A percentile compares a stretch with the other conserved stretches of the same genome.
Evolutionary conservation across 768 basidiomycete genomes (phyloP).

Genomic region (Hericium erinaceus): DNA sequence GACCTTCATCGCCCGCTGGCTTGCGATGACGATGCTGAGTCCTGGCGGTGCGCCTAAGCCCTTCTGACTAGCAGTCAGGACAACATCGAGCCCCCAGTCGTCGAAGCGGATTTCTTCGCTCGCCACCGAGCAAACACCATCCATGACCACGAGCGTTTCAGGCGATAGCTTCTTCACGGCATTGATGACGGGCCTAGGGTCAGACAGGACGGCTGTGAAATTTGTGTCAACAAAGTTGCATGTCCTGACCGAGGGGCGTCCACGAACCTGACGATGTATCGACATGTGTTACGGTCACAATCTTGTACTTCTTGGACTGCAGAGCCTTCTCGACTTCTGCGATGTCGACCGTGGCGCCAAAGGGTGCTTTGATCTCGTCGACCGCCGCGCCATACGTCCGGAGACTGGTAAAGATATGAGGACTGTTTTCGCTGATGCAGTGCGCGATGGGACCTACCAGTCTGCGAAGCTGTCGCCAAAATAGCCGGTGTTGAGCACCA

Average conservation of each 20-base stretch:
- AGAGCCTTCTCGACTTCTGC: constrained; percentile 61
- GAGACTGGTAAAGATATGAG: constrained; percentile 37
- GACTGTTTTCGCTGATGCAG: neutral
- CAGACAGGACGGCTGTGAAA: constrained; percentile 66
- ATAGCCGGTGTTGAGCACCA: constrained; percentile 87
- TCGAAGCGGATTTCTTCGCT: constrained; percentile 95
- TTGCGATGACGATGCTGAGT: constrained; percentile 77
- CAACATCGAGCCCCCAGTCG: constrained; percentile 86
- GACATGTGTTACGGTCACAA: constrained; percentile 91
- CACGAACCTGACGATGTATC: constrained; percentile 76
- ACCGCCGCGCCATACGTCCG: constrained; percentile 85
- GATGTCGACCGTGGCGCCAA: constrained; percentile 66
- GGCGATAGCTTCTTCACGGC: constrained; percentile 72
- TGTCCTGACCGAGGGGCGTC: neutral
- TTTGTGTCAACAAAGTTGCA: neutral
- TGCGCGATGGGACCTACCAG: constrained; percentile 42
- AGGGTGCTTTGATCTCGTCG: constrained; percentile 69
- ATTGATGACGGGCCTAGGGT: constrained; percentile 67
- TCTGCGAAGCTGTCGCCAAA: constrained; percentile 89
- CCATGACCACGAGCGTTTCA: constrained; percentile 76
- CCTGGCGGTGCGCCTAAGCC: constrained; percentile 93
- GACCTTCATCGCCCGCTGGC: constrained; percentile 68
- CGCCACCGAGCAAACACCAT: constrained; percentile 95
- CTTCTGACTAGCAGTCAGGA: constrained; percentile 82
- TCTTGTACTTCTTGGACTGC: constrained; percentile 72